Conservation (phyloP, 1,139 yeast species). For the Arxiozyma heterogenica region DNA sequence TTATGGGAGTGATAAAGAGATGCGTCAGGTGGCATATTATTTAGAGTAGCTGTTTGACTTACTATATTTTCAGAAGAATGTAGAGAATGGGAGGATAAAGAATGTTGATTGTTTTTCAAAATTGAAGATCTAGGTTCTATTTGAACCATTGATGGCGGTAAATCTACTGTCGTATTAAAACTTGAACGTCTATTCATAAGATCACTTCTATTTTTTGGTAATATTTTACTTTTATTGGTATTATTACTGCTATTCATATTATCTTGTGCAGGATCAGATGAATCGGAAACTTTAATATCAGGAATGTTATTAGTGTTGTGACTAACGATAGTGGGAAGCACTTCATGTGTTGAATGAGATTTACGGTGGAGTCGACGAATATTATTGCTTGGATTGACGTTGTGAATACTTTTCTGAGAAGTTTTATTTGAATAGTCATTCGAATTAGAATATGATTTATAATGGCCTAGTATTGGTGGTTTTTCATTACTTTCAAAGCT, state of each 20-base stretch:
- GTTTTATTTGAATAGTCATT: not conserved
- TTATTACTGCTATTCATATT: not conserved
- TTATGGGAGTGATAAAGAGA: constrained; percentile 13
- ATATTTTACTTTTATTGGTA: too few species aligned
- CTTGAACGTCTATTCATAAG: constrained; percentile 16
- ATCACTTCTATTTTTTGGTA: constrained; percentile 4
- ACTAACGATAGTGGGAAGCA: not conserved
- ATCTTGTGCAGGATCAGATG: not conserved
- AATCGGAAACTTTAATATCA: constrained; percentile 1
- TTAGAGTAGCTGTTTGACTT: constrained; percentile 22
- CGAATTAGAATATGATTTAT: not conserved
- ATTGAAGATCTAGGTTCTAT: constrained; percentile 65
- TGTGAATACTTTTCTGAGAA: constrained; percentile 7
- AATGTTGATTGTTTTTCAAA: constrained; percentile 33
- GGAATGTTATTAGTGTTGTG: constrained; percentile 1
- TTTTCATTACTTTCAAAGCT: not conserved
- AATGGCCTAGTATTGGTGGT: not conserved
- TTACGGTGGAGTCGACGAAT: constrained; percentile 6
- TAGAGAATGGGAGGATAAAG: constrained; percentile 14
- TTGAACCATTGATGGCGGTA: constrained; percentile 64
- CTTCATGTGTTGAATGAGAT: constrained; percentile 4
- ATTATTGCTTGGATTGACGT: constrained; percentile 4
- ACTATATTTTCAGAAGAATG: constrained; percentile 27
- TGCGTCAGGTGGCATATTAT: not conserved
- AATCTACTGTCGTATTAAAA: constrained; percentile 21